Evolutionary conservation across 345 rosid species (phyloP).

Genomic region (Camelina neglecta): DNA sequence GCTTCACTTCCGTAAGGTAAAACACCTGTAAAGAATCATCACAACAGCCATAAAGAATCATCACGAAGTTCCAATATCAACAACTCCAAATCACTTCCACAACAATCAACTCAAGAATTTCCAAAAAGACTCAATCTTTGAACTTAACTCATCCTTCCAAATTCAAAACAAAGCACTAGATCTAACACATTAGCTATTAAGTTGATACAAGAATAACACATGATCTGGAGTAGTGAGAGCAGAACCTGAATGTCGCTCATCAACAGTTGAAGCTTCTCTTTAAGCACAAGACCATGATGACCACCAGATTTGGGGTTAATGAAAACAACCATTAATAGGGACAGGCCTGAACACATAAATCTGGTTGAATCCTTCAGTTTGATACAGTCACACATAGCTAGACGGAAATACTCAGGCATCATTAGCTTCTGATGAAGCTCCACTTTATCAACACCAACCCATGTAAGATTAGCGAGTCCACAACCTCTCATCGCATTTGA

Average conservation of each 20-base stretch:
- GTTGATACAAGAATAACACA: not conserved
- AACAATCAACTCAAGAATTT: conserved; percentile 4
- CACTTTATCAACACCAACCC: conserved; percentile 71
- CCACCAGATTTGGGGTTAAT: conserved; percentile 89
- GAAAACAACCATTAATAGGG: conserved; percentile 71
- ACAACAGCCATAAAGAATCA: not conserved
- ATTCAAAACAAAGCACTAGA: conserved; percentile 7
- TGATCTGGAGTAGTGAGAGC: not conserved
- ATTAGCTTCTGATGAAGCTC: conserved; percentile 58
- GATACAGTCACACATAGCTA: conserved; percentile 69
- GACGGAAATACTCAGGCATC: conserved; percentile 80
- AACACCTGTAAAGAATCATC: conserved; percentile 58
- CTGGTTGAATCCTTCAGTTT: conserved; percentile 52
- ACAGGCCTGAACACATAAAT: conserved; percentile 38
- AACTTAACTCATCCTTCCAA: conserved; percentile 15
- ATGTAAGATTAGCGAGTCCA: conserved; percentile 71
- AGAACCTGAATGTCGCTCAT: conserved; percentile 85
- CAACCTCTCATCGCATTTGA: conserved; percentile 52
- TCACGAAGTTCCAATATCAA: not conserved
- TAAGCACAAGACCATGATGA: conserved; percentile 80
- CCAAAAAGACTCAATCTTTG: conserved; percentile 23
- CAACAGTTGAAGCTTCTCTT: conserved; percentile 72
- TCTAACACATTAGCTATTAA: conserved; percentile 24
- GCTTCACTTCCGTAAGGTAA: conserved; percentile 67
- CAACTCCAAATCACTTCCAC: conserved; percentile 1